Evolutionary conservation across 176 grass and related monocot species (phyloP).

Genomic region (Alloteropsis semialata): DNA sequence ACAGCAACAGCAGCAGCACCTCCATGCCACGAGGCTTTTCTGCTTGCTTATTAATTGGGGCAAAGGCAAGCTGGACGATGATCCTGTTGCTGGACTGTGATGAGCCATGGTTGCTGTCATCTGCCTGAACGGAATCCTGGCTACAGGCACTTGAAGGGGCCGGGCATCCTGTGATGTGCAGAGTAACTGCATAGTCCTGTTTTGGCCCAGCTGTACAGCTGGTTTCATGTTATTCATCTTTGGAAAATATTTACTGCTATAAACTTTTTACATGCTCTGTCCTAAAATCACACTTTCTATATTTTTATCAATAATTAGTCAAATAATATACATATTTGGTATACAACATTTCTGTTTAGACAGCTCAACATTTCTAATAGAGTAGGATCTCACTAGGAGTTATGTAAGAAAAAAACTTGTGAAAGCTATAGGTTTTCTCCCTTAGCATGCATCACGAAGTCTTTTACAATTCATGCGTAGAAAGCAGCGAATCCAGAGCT

Average conservation of each 20-base stretch:
- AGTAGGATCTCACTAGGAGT: neutral
- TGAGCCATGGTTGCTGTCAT: slow-evolving; percentile 3
- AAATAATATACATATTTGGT: neutral
- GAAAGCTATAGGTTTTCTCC: too few species aligned
- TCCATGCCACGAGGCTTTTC: neutral
- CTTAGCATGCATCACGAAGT: too few species aligned
- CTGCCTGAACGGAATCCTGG: neutral
- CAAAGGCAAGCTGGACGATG: slow-evolving; percentile 13
- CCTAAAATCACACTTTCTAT: too few species aligned
- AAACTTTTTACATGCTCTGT: neutral
- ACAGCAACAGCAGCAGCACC: neutral
- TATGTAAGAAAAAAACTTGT: too few species aligned
- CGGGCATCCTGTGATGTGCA: neutral
- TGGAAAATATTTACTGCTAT: neutral
- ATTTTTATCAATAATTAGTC: neutral
- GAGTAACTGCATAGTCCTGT: neutral
- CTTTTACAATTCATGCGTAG: too few species aligned
- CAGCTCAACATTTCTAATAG: neutral
- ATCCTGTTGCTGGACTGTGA: neutral
- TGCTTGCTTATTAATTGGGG: neutral
- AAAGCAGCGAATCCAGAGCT: too few species aligned
- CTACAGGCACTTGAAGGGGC: neutral
- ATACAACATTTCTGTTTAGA: neutral
- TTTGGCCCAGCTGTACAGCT: neutral
- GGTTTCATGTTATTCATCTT: neutral